phyloP scores from a whole-genome alignment of 495 filamentous ascomycete genomes.

The Aspergillus coremiiformis region DNA sequence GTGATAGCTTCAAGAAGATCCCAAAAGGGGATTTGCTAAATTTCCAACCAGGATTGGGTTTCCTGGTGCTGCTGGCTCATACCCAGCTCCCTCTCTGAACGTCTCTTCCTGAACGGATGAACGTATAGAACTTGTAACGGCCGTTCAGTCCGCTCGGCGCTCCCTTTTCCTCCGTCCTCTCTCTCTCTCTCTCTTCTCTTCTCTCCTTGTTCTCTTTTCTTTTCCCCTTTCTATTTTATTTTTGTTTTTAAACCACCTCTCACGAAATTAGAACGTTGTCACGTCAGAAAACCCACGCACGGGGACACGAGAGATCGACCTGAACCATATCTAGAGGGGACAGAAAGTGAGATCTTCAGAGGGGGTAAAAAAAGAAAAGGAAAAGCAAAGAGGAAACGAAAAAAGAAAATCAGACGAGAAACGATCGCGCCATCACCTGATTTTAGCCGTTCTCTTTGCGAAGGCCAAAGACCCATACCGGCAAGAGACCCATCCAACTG shows the following conservation, averaged over 20 bases:
- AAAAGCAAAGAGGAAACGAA: no score
- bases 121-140: slow-evolving; percentile 18
- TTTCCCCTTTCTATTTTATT: no score
- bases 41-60: neutral
- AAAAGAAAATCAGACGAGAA: neutral
- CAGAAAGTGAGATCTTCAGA: neutral
- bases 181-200: slow-evolving; percentile 7
- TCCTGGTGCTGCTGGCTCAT: slow-evolving; percentile 7
- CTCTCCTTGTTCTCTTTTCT: slow-evolving; percentile 2
- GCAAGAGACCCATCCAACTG: slow-evolving; percentile 19
- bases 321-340: neutral
- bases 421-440: slow-evolving; percentile 19
- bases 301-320: neutral
- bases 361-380: neutral
- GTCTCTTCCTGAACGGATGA: neutral
- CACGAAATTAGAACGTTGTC: neutral
- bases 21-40: neutral
- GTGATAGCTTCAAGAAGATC: slow-evolving; percentile 15
- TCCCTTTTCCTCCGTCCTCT: slow-evolving; percentile 3
- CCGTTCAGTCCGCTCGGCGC: slow-evolving; percentile 5
- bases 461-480: slow-evolving; percentile 15
- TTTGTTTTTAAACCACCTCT: no score
- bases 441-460: slow-evolving; percentile 13
- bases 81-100: slow-evolving; percentile 2
- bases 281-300: neutral